A percentile compares a stretch with the other conserved stretches of the same genome.
Conservation (phyloP, 768 basidiomycete species). For the Xerocomellus dryophilus region DNA sequence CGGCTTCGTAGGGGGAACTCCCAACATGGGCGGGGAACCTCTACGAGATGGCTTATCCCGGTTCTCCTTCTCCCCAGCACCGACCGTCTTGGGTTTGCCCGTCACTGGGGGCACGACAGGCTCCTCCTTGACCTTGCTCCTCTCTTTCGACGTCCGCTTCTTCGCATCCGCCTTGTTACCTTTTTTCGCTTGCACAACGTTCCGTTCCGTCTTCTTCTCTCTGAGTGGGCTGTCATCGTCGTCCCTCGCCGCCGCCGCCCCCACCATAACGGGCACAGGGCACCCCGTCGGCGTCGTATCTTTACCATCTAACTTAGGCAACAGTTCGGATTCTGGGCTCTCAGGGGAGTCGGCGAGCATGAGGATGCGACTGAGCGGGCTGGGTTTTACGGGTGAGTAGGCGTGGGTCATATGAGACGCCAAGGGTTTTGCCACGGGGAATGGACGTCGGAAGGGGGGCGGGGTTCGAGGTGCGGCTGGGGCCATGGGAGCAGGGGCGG, state of each 20-base stretch:
- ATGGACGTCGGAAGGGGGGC: conserved; percentile 40
- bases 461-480: conserved; percentile 21
- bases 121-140: conserved; percentile 38
- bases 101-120: conserved; percentile 6
- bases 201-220: conserved; percentile 45
- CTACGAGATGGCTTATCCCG: conserved; percentile 33
- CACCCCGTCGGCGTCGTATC: conserved; percentile 30
- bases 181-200: conserved; percentile 17
- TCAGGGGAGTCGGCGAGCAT: conserved; percentile 64
- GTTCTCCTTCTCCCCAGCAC: conserved; percentile 36
- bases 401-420: conserved; percentile 71
- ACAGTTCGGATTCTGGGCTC: conserved; percentile 27
- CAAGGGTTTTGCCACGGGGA: conserved; percentile 70
- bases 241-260: conserved; percentile 30
- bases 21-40: conserved; percentile 22
- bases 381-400: conserved; percentile 78
- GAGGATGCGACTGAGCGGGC: conserved; percentile 75
- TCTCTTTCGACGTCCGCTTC: conserved; percentile 37
- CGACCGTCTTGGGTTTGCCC: conserved; percentile 31
- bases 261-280: conserved; percentile 11
- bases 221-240: conserved; percentile 54
- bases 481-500: conserved; percentile 4
- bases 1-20: conserved; percentile 20
- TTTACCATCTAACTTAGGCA: background rate
- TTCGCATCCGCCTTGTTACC: conserved; percentile 18